A percentile compares a stretch with the other conserved stretches of the same genome.
Evolutionary conservation across 306 rosid genomes (phyloP).

Genomic region (Casuarina equisetifolia): DNA sequence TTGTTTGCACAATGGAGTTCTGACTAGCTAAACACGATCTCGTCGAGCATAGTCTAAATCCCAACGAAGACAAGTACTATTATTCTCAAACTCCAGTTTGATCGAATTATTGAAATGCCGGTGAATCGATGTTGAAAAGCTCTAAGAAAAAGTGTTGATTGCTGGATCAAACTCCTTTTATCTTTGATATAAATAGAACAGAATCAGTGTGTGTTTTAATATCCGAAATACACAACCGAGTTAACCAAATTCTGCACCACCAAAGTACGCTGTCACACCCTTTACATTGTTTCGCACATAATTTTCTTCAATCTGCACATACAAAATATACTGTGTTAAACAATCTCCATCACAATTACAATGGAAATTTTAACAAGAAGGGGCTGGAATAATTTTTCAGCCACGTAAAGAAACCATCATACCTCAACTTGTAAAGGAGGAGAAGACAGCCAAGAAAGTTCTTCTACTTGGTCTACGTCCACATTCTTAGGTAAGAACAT

Average conservation of each 20-base stretch:
- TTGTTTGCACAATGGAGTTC: too few relatives aligned
- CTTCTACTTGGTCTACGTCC: slow-evolving; percentile 34
- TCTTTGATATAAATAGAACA: neutral
- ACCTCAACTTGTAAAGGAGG: slow-evolving; percentile 43
- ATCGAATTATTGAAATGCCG: too few relatives aligned
- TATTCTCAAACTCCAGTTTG: too few relatives aligned
- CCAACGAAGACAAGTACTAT: too few relatives aligned
- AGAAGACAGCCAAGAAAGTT: slow-evolving; percentile 41
- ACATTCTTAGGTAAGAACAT: slow-evolving; percentile 38
- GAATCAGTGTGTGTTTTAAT: neutral
- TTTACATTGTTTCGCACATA: slow-evolving; percentile 23
- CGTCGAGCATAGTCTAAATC: too few relatives aligned
- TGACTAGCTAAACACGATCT: too few relatives aligned
- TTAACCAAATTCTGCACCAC: slow-evolving; percentile 22
- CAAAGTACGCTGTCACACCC: slow-evolving; percentile 36
- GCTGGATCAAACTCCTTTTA: too few relatives aligned
- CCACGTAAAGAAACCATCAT: neutral
- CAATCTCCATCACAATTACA: neutral
- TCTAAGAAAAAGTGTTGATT: too few relatives aligned
- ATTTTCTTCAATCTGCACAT: slow-evolving; percentile 37
- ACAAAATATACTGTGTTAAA: neutral
- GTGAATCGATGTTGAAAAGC: too few relatives aligned
- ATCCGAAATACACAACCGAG: neutral
- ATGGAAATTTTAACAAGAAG: neutral
- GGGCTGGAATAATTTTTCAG: neutral